Percentiles rank a stretch among this genome's conserved stretches.
Conservation (phyloP, 306 rosid species). For the Mimosa pudica region DNA sequence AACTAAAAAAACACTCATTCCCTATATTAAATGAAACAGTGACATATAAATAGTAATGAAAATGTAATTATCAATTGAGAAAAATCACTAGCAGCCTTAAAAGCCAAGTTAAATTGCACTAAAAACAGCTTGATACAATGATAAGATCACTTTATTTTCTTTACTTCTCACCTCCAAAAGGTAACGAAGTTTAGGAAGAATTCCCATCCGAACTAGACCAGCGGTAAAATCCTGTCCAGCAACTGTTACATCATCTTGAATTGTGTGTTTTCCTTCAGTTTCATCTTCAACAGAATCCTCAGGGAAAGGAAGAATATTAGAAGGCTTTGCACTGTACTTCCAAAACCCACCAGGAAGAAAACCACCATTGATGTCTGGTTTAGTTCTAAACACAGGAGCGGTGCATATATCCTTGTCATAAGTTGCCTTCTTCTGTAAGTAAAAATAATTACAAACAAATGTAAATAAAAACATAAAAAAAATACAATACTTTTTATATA, state of each 20-base stretch:
- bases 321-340: slow-evolving; percentile 91
- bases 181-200: slow-evolving; percentile 75
- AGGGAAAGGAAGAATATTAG: slow-evolving; percentile 60
- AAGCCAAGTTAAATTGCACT: background rate
- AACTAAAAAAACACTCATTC: background rate
- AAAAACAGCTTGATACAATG: background rate
- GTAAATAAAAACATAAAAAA: slow-evolving; percentile 26
- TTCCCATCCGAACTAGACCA: slow-evolving; percentile 93
- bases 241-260: slow-evolving; percentile 88
- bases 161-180: slow-evolving; percentile 77
- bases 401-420: slow-evolving; percentile 63
- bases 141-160: background rate
- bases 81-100: background rate
- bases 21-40: background rate
- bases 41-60: background rate
- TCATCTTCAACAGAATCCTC: slow-evolving; percentile 62
- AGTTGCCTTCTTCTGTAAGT: slow-evolving; percentile 60
- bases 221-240: slow-evolving; percentile 94
- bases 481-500: background rate
- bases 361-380: slow-evolving; percentile 77
- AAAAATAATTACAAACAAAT: slow-evolving; percentile 34
- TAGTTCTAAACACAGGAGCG: slow-evolving; percentile 90
- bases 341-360: slow-evolving; percentile 91
- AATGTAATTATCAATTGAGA: background rate
- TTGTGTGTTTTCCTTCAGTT: slow-evolving; percentile 70